Percentiles rank a stretch among this genome's conserved stretches.
These are phyloP conservation scores for Metschnikowia lunata DNA, from an alignment of 805 yeast genomes.

Conservation along the genomic window DNA sequence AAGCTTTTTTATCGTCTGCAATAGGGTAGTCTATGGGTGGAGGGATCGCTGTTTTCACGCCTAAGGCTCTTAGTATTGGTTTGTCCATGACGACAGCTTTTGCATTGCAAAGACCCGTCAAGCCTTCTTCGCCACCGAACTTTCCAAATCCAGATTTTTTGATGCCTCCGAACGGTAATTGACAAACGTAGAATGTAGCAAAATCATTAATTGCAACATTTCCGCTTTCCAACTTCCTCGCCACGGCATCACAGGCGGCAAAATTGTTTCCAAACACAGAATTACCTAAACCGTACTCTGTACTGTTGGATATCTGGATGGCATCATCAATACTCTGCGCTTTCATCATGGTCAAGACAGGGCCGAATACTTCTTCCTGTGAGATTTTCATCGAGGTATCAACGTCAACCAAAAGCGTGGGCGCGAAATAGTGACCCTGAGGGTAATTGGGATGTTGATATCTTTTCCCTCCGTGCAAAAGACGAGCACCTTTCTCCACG, in stretches of 20 bases:
- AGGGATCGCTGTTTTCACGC: constrained; percentile 78
- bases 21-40: constrained; percentile 90
- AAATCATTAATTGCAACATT: constrained; percentile 97
- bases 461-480: constrained; percentile 77
- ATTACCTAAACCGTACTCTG: constrained; percentile 87
- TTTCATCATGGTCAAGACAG: constrained; percentile 73
- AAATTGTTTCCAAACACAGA: constrained; percentile 77
- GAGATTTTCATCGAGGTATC: constrained; percentile 72
- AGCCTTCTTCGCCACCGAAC: constrained; percentile 97
- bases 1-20: constrained; percentile 71
- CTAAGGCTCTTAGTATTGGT: constrained; percentile 51
- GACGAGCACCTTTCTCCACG: constrained; percentile 71
- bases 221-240: constrained; percentile 68
- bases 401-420: constrained; percentile 83
- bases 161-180: constrained; percentile 94
- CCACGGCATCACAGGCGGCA: constrained; percentile 55
- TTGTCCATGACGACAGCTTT: constrained; percentile 86
- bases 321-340: constrained; percentile 68
- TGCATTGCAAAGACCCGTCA: constrained; percentile 81
- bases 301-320: constrained; percentile 70
- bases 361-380: constrained; percentile 91
- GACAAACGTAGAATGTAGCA: constrained; percentile 94
- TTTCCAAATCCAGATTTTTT: constrained; percentile 95
- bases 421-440: constrained; percentile 89
- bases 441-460: constrained; percentile 89